Percentiles rank a stretch among this genome's conserved stretches.
phyloP scores from a whole-genome alignment of 495 filamentous ascomycete species.

The Hypoxylon rickii region DNA sequence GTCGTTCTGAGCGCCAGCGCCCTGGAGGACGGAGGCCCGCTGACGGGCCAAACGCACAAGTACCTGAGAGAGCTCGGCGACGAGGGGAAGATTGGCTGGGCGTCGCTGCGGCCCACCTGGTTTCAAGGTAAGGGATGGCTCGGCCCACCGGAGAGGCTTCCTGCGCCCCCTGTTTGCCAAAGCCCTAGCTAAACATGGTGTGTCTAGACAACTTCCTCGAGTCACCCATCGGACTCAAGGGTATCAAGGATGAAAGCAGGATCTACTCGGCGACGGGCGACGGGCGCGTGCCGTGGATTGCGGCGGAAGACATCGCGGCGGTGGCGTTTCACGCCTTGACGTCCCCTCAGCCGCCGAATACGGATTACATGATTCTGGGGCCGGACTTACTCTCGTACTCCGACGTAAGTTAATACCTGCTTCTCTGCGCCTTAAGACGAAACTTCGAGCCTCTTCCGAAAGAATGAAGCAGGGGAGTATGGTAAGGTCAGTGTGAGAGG shows the following conservation, averaged over 20 bases:
- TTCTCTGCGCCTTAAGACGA: background rate
- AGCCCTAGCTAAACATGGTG: background rate
- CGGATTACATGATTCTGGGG: conserved; percentile 51
- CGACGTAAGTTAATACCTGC: conserved; percentile 41
- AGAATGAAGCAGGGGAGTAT: no score
- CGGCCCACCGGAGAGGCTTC: no score
- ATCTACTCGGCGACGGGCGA: conserved; percentile 50
- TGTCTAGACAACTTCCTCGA: conserved; percentile 40
- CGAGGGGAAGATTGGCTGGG: conserved; percentile 47
- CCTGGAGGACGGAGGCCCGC: conserved; percentile 42
- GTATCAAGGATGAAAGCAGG: conserved; percentile 47
- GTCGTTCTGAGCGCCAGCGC: conserved; percentile 48
- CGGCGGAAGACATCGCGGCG: conserved; percentile 52
- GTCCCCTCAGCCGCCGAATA: conserved; percentile 45
- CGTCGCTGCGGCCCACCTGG: conserved; percentile 50
- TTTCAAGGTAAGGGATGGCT: conserved; percentile 48
- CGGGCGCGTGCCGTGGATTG: conserved; percentile 54
- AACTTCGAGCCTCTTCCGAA: background rate
- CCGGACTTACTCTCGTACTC: conserved; percentile 51
- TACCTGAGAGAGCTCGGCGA: conserved; percentile 46
- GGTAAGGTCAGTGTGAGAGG: no score
- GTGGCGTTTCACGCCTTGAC: conserved; percentile 51
- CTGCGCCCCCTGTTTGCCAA: background rate
- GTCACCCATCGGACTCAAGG: conserved; percentile 24
- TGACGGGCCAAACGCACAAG: conserved; percentile 44